These are phyloP conservation scores for Scheffersomyces spartinae DNA, from an alignment of 805 yeast species.

Conservation along the genomic window DNA sequence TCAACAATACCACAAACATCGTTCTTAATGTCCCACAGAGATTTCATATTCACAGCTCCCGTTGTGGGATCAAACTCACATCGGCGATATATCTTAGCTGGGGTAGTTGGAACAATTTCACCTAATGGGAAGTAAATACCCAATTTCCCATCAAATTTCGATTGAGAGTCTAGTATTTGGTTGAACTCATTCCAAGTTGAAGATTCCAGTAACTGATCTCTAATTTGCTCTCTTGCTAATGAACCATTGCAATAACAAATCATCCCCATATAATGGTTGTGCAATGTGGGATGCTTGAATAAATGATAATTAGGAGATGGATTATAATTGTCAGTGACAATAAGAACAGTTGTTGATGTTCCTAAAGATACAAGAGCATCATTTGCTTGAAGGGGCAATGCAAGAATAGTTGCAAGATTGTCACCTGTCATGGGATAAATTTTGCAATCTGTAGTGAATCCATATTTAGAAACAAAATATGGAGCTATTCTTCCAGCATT, in stretches of 20 bases:
- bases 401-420: conserved; percentile 76
- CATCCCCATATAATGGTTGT: conserved; percentile 82
- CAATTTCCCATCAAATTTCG: conserved; percentile 32
- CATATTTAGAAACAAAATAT: conserved; percentile 57
- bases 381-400: conserved; percentile 64
- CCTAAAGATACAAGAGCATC: conserved; percentile 80
- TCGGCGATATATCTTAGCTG: conserved; percentile 50
- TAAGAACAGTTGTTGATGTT: conserved; percentile 80
- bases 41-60: conserved; percentile 10
- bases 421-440: conserved; percentile 83
- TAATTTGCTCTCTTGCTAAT: conserved; percentile 66
- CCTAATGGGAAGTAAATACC: conserved; percentile 83
- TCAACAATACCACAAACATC: conserved; percentile 77
- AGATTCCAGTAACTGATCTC: conserved; percentile 38
- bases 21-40: conserved; percentile 35
- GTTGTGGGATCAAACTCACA: conserved; percentile 20
- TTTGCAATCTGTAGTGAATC: conserved; percentile 43
- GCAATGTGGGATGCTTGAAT: conserved; percentile 77
- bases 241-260: conserved; percentile 89
- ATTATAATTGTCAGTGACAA: conserved; percentile 65
- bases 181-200: conserved; percentile 55
- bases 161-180: conserved; percentile 32
- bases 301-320: conserved; percentile 79
- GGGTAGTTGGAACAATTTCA: conserved; percentile 82
- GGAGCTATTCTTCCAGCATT: conserved; percentile 40